Evolutionary conservation across 768 basidiomycete genomes (phyloP).

Genomic region (Rhodotorula kratochvilovae): DNA sequence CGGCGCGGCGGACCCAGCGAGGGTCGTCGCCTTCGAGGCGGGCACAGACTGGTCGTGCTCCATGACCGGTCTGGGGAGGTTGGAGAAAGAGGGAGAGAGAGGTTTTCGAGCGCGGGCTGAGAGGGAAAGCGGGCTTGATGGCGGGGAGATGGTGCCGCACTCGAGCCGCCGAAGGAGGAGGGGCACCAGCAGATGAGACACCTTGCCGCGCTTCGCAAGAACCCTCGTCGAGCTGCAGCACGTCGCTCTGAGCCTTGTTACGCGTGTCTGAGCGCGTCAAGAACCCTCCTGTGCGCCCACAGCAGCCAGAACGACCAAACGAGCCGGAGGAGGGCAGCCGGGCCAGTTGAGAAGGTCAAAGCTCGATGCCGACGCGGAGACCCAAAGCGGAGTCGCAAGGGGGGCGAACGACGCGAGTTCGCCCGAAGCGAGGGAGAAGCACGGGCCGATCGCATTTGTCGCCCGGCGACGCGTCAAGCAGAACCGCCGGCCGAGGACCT

Average conservation of each 20-base stretch:
- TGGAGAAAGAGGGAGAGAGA: background rate
- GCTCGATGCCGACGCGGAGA: background rate
- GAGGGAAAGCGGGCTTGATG: background rate
- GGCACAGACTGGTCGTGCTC: slow-evolving; percentile 3
- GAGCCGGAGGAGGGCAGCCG: too few species aligned
- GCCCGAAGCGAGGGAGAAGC: background rate
- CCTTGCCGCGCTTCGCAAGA: too few species aligned
- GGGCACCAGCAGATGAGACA: background rate
- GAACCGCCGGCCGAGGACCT: too few species aligned
- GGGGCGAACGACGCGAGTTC: background rate
- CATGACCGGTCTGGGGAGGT: slow-evolving; percentile 8
- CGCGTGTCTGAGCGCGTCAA: background rate
- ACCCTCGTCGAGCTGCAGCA: too few species aligned
- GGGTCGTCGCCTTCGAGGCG: slow-evolving; percentile 21
- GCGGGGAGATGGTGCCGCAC: slow-evolving; percentile 4
- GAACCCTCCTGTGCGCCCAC: background rate
- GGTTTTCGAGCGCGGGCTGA: background rate
- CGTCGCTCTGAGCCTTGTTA: background rate
- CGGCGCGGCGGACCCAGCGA: slow-evolving; percentile 22
- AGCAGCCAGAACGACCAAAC: background rate
- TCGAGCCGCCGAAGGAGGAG: background rate
- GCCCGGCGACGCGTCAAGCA: too few species aligned
- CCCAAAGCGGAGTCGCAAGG: background rate
- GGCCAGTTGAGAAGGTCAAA: background rate
- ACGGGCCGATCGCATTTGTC: background rate